Percentiles rank a stretch among this genome's conserved stretches.
Conservation (phyloP, 306 rosid genomes). For the Malus sieversii region DNA sequence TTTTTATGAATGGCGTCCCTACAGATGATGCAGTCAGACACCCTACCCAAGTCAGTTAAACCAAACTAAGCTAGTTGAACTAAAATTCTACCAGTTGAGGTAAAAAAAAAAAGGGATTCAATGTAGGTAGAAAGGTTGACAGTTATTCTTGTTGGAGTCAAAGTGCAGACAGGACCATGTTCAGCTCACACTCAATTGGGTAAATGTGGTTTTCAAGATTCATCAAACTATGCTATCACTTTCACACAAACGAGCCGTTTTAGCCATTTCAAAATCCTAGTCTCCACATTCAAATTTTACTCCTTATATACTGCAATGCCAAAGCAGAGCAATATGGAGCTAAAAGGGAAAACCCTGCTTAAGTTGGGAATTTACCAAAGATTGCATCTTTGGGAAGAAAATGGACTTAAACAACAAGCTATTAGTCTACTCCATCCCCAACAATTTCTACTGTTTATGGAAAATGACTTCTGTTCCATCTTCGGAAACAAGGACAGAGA, state of each 20-base stretch:
- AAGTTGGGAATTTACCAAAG: constrained; percentile 21
- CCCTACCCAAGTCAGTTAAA: background rate
- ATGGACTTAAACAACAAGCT: constrained; percentile 14
- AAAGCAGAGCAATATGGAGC: constrained; percentile 7
- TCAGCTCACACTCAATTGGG: constrained; percentile 19
- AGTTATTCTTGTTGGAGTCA: constrained; percentile 11
- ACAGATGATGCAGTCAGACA: too few species aligned
- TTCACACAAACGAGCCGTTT: background rate
- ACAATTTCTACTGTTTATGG: constrained; percentile 34
- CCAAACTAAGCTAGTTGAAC: background rate
- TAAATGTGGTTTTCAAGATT: constrained; percentile 33
- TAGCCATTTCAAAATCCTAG: background rate
- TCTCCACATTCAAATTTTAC: constrained; percentile 2
- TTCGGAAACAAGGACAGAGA: constrained; percentile 32
- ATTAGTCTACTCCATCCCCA: constrained; percentile 25
- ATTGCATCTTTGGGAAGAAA: constrained; percentile 2
- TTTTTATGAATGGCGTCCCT: background rate
- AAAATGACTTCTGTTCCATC: constrained; percentile 46
- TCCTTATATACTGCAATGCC: constrained; percentile 13
- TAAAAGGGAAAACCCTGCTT: constrained; percentile 13
- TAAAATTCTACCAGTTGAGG: constrained; percentile 3
- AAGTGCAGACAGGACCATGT: constrained; percentile 21
- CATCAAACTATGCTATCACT: constrained; percentile 10
- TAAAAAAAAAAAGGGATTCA: background rate
- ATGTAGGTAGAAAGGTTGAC: background rate